Base-by-base conservation (phyloP, 768 basidiomycete genomes). In the Podaxis carcinomalis region DNA sequence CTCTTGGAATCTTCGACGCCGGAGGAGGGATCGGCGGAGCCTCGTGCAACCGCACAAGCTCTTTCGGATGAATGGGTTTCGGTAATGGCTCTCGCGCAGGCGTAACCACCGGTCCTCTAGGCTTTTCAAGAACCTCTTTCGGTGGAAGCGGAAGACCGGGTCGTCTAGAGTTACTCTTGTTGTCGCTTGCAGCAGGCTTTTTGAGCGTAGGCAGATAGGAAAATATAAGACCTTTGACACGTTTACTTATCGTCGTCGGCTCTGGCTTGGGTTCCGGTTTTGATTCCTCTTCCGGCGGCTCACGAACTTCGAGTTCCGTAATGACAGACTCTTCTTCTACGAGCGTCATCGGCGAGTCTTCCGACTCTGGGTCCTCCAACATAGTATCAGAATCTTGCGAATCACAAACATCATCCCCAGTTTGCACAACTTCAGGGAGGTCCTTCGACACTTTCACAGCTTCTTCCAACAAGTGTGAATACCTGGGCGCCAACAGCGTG, bases 11-110 rank as follows among this genome's bases (percentile, higher is more conserved):
- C 69, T 74, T 71, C 1, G 80, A 79, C 7, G 67, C 61, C 40
- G 70, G 70, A 3, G 72, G 67, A 40, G 68, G 67, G 1, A 78
- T 75, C 9, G 75, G 71, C 0, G 85, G 81, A 1, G 83, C 80
- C 11, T 80, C 85, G 37, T 87, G 78, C 9, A 92, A 77, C 19
- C 79, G 73, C 2, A 91, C 87, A 16, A 85, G 77, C 32, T 90
- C 88, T 71, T 84, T 90, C 0, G 88, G 88, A 59, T 79, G 82
- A 10, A 73, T 71, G 1, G 72, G 63, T 63, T 75, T 80, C 0
- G 82, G 77, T 13, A 75, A 61, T 1, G 79, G 80, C 42, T 78
- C 82, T 13, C 84, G 77, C 2, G 73, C 79, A 3, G 89, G 89
- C 0, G 89, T 90, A 13, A 70, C 66, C 13, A 90, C 77, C 1